Conservation (phyloP, 495 filamentous ascomycete species). For the Talaromyces liani region DNA sequence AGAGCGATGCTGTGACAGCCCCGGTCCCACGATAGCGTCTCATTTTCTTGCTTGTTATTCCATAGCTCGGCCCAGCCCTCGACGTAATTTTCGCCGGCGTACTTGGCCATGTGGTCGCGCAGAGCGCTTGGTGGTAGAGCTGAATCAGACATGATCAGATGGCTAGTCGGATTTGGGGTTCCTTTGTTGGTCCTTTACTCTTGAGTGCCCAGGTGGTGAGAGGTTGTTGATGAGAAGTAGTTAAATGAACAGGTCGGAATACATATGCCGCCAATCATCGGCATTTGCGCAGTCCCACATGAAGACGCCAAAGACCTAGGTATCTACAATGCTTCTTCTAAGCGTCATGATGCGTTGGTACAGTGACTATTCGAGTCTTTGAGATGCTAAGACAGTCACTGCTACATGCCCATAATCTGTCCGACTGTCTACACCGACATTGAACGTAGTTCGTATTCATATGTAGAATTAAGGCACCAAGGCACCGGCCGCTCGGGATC, state of each 20-base stretch:
- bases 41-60: constrained; percentile 35
- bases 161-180: constrained; percentile 28
- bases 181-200: neutral
- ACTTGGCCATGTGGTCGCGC: constrained; percentile 18
- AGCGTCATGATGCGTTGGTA: neutral
- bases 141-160: constrained; percentile 1
- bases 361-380: neutral
- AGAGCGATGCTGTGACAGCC: constrained; percentile 60
- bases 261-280: neutral
- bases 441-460: constrained; percentile 19
- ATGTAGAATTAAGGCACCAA: neutral
- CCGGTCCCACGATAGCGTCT: constrained; percentile 62
- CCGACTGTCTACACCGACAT: neutral
- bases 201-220: neutral
- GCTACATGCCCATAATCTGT: neutral
- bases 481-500: neutral
- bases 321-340: neutral
- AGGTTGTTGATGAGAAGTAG: neutral
- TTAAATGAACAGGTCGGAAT: neutral
- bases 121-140: neutral
- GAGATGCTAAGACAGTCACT: neutral
- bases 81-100: constrained; percentile 23
- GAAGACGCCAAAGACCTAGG: neutral
- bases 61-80: constrained; percentile 58
- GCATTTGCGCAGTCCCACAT: neutral